A percentile compares a stretch with the other conserved stretches of the same genome.
Conservation (phyloP, 1,284 basidiomycete genomes). For the Coniferiporia weirii region DNA sequence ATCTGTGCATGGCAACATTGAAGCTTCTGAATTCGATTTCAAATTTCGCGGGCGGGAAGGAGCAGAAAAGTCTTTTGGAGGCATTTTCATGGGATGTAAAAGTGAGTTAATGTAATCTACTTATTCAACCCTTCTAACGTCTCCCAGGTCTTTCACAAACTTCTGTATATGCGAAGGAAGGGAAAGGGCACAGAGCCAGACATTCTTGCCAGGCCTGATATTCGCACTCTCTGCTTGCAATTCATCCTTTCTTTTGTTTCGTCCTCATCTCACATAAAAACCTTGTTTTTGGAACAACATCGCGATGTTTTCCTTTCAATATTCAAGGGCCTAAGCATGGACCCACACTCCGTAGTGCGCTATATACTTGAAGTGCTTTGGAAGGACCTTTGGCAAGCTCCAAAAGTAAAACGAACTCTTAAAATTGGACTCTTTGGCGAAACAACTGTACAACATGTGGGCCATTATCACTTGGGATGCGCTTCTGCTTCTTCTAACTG, state of each 20-base stretch:
- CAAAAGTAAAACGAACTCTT: slow-evolving; percentile 58
- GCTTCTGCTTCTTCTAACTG: not conserved
- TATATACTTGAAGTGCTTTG: slow-evolving; percentile 61
- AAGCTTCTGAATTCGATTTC: slow-evolving; percentile 60
- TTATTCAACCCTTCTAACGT: slow-evolving; percentile 10
- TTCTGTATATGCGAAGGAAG: slow-evolving; percentile 66
- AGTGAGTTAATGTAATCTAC: slow-evolving; percentile 33
- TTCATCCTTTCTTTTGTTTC: slow-evolving; percentile 69
- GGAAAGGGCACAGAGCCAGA: slow-evolving; percentile 38
- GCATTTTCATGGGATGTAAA: slow-evolving; percentile 73
- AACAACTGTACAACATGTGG: slow-evolving; percentile 53
- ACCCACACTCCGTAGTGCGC: slow-evolving; percentile 52
- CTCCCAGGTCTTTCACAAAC: slow-evolving; percentile 53
- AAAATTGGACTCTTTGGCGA: slow-evolving; percentile 70
- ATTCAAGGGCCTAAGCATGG: slow-evolving; percentile 63
- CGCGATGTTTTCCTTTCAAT: slow-evolving; percentile 54
- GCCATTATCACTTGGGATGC: not conserved
- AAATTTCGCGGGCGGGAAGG: slow-evolving; percentile 55
- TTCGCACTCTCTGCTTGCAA: slow-evolving; percentile 62
- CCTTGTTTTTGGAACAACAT: slow-evolving; percentile 61
- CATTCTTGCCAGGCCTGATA: slow-evolving; percentile 44
- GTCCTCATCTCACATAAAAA: slow-evolving; percentile 47
- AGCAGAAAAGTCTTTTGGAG: slow-evolving; percentile 56
- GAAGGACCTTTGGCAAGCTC: slow-evolving; percentile 66
- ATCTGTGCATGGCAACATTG: slow-evolving; percentile 57